These are phyloP conservation scores for Rhizophagus clarus DNA, from an alignment of 192 early-diverging fungal species.

Conservation along the genomic window DNA sequence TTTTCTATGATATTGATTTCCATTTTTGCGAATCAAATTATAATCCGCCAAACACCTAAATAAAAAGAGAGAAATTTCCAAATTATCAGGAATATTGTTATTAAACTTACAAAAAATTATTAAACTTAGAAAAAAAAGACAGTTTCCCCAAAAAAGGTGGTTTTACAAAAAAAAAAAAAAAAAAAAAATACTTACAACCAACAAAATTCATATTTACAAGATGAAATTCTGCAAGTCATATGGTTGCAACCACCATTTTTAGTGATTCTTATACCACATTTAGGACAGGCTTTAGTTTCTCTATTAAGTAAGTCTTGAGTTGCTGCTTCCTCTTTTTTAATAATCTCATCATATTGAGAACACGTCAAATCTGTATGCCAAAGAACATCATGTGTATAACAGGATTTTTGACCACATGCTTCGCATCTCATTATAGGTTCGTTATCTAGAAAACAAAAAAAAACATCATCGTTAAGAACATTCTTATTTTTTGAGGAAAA, in stretches of 20 bases:
- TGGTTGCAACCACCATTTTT: conserved; percentile 32
- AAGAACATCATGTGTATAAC: conserved; percentile 19
- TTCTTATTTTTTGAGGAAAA: not conserved
- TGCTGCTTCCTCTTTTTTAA: not conserved
- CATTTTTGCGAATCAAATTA: conserved; percentile 2
- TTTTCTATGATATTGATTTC: not conserved
- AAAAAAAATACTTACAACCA: conserved; percentile 9
- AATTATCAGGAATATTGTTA: no score
- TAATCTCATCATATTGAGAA: not conserved
- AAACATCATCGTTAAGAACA: not conserved
- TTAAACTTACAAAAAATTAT: no score
- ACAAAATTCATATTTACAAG: conserved; percentile 31
- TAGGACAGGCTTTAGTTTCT: conserved; percentile 28
- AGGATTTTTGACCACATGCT: conserved; percentile 1
- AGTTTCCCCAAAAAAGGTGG: no score
- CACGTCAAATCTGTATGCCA: not conserved
- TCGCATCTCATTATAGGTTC: conserved; percentile 30
- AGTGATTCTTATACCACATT: conserved; percentile 20
- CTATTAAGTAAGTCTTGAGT: not conserved
- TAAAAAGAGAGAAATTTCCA: no score
- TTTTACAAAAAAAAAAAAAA: no score
- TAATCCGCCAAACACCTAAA: conserved; percentile 11
- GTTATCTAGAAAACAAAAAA: not conserved
- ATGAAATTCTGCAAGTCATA: conserved; percentile 12
- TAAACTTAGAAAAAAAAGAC: no score